These are phyloP conservation scores for Phylloporus gajari DNA, from an alignment of 1,284 basidiomycete species.

Conservation along the genomic window DNA sequence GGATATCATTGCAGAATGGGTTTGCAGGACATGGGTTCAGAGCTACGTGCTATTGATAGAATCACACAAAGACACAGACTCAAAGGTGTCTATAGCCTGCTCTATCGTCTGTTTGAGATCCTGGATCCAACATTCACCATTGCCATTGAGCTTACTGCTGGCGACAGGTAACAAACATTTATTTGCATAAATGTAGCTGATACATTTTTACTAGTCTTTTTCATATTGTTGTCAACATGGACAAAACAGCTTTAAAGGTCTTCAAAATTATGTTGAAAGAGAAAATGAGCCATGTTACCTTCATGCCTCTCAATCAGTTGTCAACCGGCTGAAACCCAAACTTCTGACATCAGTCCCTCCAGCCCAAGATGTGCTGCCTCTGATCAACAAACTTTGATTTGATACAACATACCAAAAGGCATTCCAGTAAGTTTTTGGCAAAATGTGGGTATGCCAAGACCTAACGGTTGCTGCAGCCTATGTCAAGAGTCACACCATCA, in stretches of 20 bases:
- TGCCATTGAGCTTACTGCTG: slow-evolving; percentile 94
- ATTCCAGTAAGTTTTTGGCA: slow-evolving; percentile 97
- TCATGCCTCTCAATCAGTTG: slow-evolving; percentile 98
- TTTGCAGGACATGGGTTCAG: slow-evolving; percentile 86
- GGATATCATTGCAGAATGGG: slow-evolving; percentile 6
- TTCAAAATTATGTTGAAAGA: slow-evolving; percentile 94
- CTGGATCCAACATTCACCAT: slow-evolving; percentile 91
- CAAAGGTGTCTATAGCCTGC: slow-evolving; percentile 88
- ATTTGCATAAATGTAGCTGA: neutral
- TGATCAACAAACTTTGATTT: slow-evolving; percentile 86
- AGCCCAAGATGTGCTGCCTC: slow-evolving; percentile 88
- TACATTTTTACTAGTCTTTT: slow-evolving; percentile 70
- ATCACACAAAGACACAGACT: slow-evolving; percentile 82
- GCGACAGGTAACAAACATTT: slow-evolving; percentile 74
- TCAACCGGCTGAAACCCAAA: slow-evolving; percentile 93
- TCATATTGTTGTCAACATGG: slow-evolving; percentile 97
- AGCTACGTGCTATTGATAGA: slow-evolving; percentile 84
- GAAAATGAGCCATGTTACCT: slow-evolving; percentile 93
- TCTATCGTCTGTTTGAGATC: slow-evolving; percentile 94
- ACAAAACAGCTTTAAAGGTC: slow-evolving; percentile 88
- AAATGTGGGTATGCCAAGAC: slow-evolving; percentile 94
- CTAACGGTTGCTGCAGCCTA: slow-evolving; percentile 93
- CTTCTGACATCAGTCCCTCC: slow-evolving; percentile 70
- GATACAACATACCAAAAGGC: slow-evolving; percentile 81
- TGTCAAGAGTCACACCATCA: slow-evolving; percentile 93